These are phyloP conservation scores for Backusella luteola DNA, from an alignment of 192 early-diverging fungal genomes.

Conservation along the genomic window DNA sequence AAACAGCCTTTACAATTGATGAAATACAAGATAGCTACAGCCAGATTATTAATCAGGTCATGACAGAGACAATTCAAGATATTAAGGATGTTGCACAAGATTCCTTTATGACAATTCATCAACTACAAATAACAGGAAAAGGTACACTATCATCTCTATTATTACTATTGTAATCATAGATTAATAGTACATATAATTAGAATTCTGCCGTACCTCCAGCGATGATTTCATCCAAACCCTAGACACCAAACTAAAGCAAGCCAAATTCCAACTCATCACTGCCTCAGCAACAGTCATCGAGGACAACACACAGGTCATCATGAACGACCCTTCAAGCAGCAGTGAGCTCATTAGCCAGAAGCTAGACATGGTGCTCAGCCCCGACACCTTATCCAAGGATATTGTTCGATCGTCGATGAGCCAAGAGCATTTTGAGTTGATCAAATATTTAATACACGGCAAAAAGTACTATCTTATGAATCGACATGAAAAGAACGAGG, in stretches of 20 bases:
- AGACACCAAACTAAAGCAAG: neutral
- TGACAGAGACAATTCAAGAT: constrained; percentile 4
- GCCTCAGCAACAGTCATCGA: neutral
- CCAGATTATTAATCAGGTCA: constrained; percentile 13
- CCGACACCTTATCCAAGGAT: neutral
- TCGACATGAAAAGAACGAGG: constrained; percentile 2
- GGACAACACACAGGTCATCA: neutral
- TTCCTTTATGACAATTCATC: constrained; percentile 2
- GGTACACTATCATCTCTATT: neutral
- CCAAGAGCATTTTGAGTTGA: neutral
- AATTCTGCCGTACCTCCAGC: neutral
- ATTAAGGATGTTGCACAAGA: constrained; percentile 1
- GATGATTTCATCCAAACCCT: neutral
- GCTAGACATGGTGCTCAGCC: neutral
- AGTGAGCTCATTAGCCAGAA: neutral
- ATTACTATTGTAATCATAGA: neutral
- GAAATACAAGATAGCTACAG: constrained; percentile 9
- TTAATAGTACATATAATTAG: neutral
- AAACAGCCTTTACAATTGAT: neutral
- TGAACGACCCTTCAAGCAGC: neutral
- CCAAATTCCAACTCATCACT: neutral
- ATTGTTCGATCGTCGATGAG: neutral
- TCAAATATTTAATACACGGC: neutral
- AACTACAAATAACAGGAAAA: constrained; percentile 2
- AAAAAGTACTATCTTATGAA: neutral